Conservation (phyloP, 495 filamentous ascomycete species). For the Haplographium delicatum region DNA sequence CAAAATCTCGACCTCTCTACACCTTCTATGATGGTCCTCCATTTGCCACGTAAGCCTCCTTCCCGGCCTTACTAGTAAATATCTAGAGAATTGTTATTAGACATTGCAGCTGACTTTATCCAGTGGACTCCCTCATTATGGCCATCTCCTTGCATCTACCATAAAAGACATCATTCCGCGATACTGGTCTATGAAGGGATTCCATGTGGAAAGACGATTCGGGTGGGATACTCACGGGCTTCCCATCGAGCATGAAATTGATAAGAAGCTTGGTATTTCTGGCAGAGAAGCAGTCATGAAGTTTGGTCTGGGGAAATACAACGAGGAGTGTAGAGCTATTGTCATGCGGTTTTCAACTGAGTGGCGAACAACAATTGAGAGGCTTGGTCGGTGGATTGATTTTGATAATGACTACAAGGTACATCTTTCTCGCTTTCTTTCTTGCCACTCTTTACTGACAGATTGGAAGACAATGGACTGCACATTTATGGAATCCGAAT, state of each 20-base stretch:
- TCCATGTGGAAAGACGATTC: slow-evolving; percentile 69
- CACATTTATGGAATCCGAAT: slow-evolving; percentile 92
- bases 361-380: slow-evolving; percentile 85
- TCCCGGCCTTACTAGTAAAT: slow-evolving; percentile 37
- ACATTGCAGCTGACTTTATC: not conserved
- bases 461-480: slow-evolving; percentile 74
- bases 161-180: slow-evolving; percentile 97
- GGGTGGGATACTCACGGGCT: slow-evolving; percentile 92
- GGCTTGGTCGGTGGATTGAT: slow-evolving; percentile 95
- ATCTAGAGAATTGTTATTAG: not conserved
- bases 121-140: slow-evolving; percentile 86
- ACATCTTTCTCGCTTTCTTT: slow-evolving; percentile 9
- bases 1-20: slow-evolving; percentile 67
- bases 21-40: slow-evolving; percentile 73
- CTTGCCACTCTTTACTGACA: slow-evolving; percentile 6
- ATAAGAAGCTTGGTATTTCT: slow-evolving; percentile 91
- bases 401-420: slow-evolving; percentile 98
- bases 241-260: slow-evolving; percentile 96
- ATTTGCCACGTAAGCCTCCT: slow-evolving; percentile 43
- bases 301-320: slow-evolving; percentile 87
- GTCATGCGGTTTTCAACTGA: slow-evolving; percentile 90
- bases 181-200: slow-evolving; percentile 98
- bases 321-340: slow-evolving; percentile 86
- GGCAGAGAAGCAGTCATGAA: slow-evolving; percentile 83
- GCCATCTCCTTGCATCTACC: slow-evolving; percentile 89